A percentile compares a stretch with the other conserved stretches of the same genome.
These are phyloP conservation scores for Graphium sp. DNA, from an alignment of 2,329 filamentous ascomycete genomes.

Conservation along the genomic window DNA sequence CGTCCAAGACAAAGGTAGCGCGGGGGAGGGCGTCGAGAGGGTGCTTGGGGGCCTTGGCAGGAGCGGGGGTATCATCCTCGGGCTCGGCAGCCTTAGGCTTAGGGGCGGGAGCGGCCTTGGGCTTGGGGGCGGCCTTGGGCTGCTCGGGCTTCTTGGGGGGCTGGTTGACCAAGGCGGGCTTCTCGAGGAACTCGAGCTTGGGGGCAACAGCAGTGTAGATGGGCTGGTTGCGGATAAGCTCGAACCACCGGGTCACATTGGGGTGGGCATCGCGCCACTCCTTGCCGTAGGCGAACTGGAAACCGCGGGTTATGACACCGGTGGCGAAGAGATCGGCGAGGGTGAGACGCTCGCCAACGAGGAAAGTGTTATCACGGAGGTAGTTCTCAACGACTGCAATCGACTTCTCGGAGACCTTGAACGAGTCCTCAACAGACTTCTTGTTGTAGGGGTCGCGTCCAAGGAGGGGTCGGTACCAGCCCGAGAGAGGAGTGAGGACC, in stretches of 20 bases:
- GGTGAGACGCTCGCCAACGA: slow-evolving; percentile 93
- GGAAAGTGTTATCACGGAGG: slow-evolving; percentile 85
- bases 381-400: slow-evolving; percentile 68
- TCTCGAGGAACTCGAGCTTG: slow-evolving; percentile 65
- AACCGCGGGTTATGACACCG: slow-evolving; percentile 67
- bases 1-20: slow-evolving; percentile 71
- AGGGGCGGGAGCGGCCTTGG: slow-evolving; percentile 32
- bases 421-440: slow-evolving; percentile 75
- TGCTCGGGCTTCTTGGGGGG: slow-evolving; percentile 65
- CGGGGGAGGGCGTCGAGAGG: slow-evolving; percentile 73
- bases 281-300: slow-evolving; percentile 91
- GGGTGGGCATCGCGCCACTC: slow-evolving; percentile 70
- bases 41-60: slow-evolving; percentile 87
- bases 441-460: slow-evolving; percentile 88
- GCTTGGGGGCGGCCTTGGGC: slow-evolving; percentile 31
- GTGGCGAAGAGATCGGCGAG: slow-evolving; percentile 84
- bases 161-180: slow-evolving; percentile 54
- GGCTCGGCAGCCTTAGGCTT: slow-evolving; percentile 34
- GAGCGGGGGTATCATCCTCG: slow-evolving; percentile 24
- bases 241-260: slow-evolving; percentile 83
- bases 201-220: slow-evolving; percentile 70
- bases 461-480: slow-evolving; percentile 75
- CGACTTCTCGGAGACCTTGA: slow-evolving; percentile 51
- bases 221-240: slow-evolving; percentile 83
- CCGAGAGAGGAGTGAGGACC: slow-evolving; percentile 54